Conservation (phyloP, 345 rosid species). For the Pistacia integerrima region DNA sequence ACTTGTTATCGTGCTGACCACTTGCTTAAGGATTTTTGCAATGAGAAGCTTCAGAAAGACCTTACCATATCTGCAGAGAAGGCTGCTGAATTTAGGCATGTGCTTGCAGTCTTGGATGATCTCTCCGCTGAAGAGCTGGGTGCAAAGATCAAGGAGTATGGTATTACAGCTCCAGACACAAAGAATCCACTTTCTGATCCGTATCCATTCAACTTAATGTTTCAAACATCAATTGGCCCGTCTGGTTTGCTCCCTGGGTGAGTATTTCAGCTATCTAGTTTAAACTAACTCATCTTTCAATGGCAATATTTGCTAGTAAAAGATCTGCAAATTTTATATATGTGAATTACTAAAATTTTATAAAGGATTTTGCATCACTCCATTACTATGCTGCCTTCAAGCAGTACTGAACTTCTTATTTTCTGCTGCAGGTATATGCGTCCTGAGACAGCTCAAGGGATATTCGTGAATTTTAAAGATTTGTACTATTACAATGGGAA, state of each 20-base stretch:
- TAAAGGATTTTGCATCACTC: background rate
- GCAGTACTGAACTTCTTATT: background rate
- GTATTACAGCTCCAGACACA: slow-evolving; percentile 82
- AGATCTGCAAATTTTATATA: background rate
- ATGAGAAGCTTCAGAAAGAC: slow-evolving; percentile 87
- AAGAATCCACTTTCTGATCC: slow-evolving; percentile 88
- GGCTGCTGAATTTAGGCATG: slow-evolving; percentile 81
- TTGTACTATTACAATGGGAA: slow-evolving; percentile 87
- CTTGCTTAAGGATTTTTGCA: slow-evolving; percentile 86
- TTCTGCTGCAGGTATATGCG: slow-evolving; percentile 76
- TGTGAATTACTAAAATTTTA: background rate
- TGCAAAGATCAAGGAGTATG: slow-evolving; percentile 77
- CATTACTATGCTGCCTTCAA: background rate
- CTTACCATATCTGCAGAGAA: slow-evolving; percentile 58
- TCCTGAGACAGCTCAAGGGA: slow-evolving; percentile 99
- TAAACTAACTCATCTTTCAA: background rate
- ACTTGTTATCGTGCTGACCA: slow-evolving; percentile 89
- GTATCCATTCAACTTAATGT: slow-evolving; percentile 92
- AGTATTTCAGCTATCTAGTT: slow-evolving; percentile 18
- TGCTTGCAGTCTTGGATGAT: slow-evolving; percentile 85
- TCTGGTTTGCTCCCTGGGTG: slow-evolving; percentile 84
- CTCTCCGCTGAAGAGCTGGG: slow-evolving; percentile 75
- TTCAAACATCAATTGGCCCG: slow-evolving; percentile 96
- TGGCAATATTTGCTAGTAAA: too few relatives aligned
- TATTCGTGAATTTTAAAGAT: slow-evolving; percentile 89